phyloP scores from a whole-genome alignment of 2,329 filamentous ascomycete genomes.

The Botrytis tulipae region DNA sequence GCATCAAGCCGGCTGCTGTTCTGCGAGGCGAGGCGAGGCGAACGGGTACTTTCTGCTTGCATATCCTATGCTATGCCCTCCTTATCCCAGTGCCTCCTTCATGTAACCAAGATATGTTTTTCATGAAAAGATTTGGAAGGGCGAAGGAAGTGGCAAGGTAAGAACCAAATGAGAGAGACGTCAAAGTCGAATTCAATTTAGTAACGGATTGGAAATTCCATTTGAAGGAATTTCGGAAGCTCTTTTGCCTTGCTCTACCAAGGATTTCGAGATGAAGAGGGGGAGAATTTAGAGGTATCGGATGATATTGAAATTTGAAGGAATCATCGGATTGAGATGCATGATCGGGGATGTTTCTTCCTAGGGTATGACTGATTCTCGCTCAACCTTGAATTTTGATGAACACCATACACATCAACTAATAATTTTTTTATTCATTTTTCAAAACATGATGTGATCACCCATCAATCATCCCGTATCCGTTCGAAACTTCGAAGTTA shows the following conservation, averaged over 20 bases:
- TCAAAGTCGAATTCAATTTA: not conserved
- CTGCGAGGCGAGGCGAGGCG: conserved; percentile 16
- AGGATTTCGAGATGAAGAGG: conserved; percentile 1
- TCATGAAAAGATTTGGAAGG: not conserved
- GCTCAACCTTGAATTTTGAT: conserved; percentile 17
- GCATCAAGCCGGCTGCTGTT: conserved; percentile 17
- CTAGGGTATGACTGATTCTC: conserved; percentile 14
- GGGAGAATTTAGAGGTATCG: not conserved
- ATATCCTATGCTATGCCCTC: conserved; percentile 15
- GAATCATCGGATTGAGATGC: conserved; percentile 15
- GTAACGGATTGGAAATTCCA: not conserved
- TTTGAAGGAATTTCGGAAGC: not conserved
- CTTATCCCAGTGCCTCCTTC: not conserved
- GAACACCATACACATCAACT: conserved; percentile 2
- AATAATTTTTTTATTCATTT: not conserved
- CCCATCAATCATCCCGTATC: conserved; percentile 16
- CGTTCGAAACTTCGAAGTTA: conserved; percentile 17
- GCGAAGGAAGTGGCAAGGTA: not conserved
- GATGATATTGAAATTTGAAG: conserved; percentile 15
- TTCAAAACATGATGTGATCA: conserved; percentile 16
- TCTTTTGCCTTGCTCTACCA: not conserved
- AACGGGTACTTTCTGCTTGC: conserved; percentile 19
- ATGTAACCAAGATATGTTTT: not conserved
- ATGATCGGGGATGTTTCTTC: conserved; percentile 15
- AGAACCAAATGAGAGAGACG: not conserved